phyloP scores from a whole-genome alignment of 2,329 filamentous ascomycete genomes.

The Cercospora janseana region DNA sequence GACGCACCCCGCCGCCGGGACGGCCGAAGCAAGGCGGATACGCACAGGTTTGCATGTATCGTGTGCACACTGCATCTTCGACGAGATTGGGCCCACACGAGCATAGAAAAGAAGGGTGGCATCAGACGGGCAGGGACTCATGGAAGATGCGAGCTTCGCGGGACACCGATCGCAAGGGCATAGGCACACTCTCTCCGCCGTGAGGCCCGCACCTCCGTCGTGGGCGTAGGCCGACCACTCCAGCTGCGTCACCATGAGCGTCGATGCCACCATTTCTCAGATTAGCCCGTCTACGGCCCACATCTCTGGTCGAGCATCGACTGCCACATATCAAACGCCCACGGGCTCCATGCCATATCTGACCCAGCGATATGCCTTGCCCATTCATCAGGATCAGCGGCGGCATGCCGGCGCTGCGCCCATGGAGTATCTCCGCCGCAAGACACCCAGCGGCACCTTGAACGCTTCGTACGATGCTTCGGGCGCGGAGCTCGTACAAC shows the following conservation, averaged over 20 bases:
- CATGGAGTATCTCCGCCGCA: constrained; percentile 79
- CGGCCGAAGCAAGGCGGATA: background rate
- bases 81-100: constrained; percentile 20
- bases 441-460: constrained; percentile 91
- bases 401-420: constrained; percentile 28
- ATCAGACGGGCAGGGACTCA: constrained; percentile 17
- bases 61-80: background rate
- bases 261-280: constrained; percentile 29
- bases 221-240: no score
- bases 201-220: no score
- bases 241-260: constrained; percentile 31
- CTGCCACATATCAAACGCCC: constrained; percentile 13
- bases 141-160: constrained; percentile 29
- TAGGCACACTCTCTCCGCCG: constrained; percentile 36
- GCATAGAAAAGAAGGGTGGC: constrained; percentile 10
- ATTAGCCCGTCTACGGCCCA: constrained; percentile 19
- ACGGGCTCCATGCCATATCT: constrained; percentile 31
- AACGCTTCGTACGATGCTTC: constrained; percentile 89
- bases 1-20: background rate
- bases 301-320: constrained; percentile 15
- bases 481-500: constrained; percentile 30
- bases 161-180: constrained; percentile 38
- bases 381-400: constrained; percentile 30
- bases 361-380: constrained; percentile 35
- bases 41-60: background rate